phyloP scores from a whole-genome alignment of 148 eudicot species.

The Polygonum maritimum region DNA sequence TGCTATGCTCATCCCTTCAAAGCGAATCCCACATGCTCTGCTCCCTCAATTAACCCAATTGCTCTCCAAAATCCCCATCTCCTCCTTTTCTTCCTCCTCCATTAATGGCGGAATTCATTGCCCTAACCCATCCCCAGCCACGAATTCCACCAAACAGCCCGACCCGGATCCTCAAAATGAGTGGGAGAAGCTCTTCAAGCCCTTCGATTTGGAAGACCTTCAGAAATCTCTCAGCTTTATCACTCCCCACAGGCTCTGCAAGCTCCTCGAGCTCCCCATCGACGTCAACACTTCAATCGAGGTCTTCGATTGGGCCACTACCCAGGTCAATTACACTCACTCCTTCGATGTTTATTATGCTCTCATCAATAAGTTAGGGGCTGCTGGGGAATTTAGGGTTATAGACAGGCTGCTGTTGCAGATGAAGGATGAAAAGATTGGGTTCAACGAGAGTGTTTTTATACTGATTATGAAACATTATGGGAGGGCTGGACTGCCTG shows the following conservation, averaged over 20 bases:
- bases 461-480: constrained; percentile 70
- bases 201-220: constrained; percentile 72
- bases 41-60: not conserved
- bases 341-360: constrained; percentile 73
- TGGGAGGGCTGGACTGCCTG: constrained; percentile 73
- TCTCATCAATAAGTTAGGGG: constrained; percentile 63
- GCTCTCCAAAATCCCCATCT: not conserved
- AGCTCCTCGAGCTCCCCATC: constrained; percentile 67
- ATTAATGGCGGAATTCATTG: not conserved
- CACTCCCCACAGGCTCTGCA: constrained; percentile 62
- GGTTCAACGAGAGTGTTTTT: constrained; percentile 60
- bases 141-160: constrained; percentile 12
- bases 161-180: constrained; percentile 36
- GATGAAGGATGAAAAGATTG: constrained; percentile 73
- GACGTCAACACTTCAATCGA: constrained; percentile 72
- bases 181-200: constrained; percentile 76
- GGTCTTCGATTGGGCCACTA: constrained; percentile 65
- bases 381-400: constrained; percentile 49
- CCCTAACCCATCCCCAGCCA: not conserved
- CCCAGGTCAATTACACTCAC: constrained; percentile 68
- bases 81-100: not conserved
- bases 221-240: constrained; percentile 49
- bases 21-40: not conserved
- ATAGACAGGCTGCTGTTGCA: constrained; percentile 60
- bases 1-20: constrained; percentile 9